Evolutionary conservation across 495 filamentous ascomycete genomes (phyloP).

Genomic region (Lasiosphaeria hispida): DNA sequence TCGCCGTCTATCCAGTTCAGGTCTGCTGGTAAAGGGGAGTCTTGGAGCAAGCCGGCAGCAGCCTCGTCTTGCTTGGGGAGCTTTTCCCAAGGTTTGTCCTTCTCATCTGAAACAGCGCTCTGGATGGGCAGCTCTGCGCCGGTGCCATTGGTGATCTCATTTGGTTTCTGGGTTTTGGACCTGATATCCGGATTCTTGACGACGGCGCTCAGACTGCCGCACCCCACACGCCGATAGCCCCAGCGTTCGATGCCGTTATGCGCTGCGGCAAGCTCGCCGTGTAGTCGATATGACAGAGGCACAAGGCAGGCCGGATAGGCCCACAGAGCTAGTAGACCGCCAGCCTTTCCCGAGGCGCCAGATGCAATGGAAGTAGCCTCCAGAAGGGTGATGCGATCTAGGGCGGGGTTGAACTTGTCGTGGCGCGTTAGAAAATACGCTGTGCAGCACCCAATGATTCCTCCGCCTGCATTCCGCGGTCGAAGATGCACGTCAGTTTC

Average conservation of each 20-base stretch:
- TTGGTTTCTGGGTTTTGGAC: constrained; percentile 23
- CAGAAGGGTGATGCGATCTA: constrained; percentile 79
- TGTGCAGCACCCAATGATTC: constrained; percentile 90
- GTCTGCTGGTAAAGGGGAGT: constrained; percentile 68
- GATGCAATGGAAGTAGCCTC: constrained; percentile 87
- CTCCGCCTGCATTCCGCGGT: constrained; percentile 61
- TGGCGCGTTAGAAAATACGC: constrained; percentile 94
- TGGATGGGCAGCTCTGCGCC: constrained; percentile 34
- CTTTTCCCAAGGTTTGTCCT: constrained; percentile 49
- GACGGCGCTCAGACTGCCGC: constrained; percentile 66
- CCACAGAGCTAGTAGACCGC: constrained; percentile 87
- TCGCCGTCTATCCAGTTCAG: constrained; percentile 82
- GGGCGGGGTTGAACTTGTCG: constrained; percentile 70
- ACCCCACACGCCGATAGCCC: constrained; percentile 81
- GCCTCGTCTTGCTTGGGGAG: constrained; percentile 71
- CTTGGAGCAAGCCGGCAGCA: constrained; percentile 56
- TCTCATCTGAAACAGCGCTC: constrained; percentile 13
- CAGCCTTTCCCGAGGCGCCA: constrained; percentile 92
- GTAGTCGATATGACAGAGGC: constrained; percentile 79
- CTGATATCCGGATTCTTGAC: constrained; percentile 44
- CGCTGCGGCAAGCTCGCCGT: constrained; percentile 79
- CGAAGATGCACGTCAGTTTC: neutral
- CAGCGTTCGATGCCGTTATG: constrained; percentile 78
- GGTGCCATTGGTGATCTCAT: constrained; percentile 9
- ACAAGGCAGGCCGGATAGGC: constrained; percentile 87